These are phyloP conservation scores for Candida sojae DNA, from an alignment of 1,139 yeast species.

Conservation along the genomic window DNA sequence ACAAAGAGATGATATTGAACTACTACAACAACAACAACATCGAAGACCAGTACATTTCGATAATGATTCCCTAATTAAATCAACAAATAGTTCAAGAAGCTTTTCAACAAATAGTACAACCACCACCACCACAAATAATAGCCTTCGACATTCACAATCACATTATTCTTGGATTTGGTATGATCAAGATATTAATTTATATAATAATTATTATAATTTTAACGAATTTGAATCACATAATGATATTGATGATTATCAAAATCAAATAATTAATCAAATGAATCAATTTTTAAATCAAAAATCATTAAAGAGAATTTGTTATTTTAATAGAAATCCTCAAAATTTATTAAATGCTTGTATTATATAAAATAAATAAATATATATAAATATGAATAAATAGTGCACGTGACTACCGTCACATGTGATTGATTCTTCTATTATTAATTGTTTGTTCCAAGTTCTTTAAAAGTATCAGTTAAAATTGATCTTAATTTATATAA, in stretches of 20 bases:
- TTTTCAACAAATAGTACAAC: not conserved
- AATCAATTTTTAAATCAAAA: constrained; percentile 6
- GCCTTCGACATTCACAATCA: no score
- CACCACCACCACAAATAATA: not conserved
- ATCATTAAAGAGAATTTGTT: constrained; percentile 11
- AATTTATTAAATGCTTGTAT: constrained; percentile 11
- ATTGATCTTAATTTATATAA: constrained; percentile 73
- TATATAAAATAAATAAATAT: constrained; percentile 3
- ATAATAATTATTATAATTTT: constrained; percentile 27
- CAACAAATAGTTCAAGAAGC: not conserved
- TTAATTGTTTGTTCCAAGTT: constrained; percentile 23
- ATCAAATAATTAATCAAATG: constrained; percentile 9
- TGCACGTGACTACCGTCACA: no score
- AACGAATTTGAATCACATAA: constrained; percentile 17
- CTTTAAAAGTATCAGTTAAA: constrained; percentile 54
- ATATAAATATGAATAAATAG: no score
- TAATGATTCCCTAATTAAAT: no score
- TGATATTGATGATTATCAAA: constrained; percentile 6
- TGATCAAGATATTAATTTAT: constrained; percentile 33
- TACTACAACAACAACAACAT: no score
- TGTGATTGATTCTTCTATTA: no score
- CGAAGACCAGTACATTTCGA: no score
- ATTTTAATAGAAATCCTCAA: constrained; percentile 10
- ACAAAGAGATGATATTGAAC: constrained; percentile 1
- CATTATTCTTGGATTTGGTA: constrained; percentile 40